Percentiles rank a stretch among this genome's conserved stretches.
These are phyloP conservation scores for Cadophora sp. DNA, from an alignment of 2,329 filamentous ascomycete species.

Conservation along the genomic window DNA sequence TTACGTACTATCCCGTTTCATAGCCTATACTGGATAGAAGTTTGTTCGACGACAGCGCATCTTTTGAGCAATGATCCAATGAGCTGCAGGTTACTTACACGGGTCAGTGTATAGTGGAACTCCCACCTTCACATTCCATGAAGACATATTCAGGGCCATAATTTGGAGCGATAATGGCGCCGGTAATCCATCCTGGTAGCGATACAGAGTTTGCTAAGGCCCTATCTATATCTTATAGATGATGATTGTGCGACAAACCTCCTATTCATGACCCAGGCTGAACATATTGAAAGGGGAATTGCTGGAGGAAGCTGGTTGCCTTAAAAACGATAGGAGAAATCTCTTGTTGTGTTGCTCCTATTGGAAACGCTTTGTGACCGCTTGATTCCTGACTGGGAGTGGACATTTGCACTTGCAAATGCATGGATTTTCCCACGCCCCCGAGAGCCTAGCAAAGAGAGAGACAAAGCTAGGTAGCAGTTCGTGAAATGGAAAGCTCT, in stretches of 20 bases:
- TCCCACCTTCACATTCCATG: no score
- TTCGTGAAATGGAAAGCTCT: no score
- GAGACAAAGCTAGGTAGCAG: no score
- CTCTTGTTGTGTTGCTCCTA: not conserved
- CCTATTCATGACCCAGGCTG: not conserved
- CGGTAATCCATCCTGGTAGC: not conserved
- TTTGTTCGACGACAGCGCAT: no score
- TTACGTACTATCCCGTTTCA: not conserved
- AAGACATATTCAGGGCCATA: not conserved
- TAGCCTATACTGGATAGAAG: not conserved
- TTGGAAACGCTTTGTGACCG: not conserved
- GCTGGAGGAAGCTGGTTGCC: not conserved
- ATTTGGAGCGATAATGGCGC: not conserved
- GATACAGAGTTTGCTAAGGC: not conserved
- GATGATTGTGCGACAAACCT: not conserved
- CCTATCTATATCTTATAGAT: not conserved
- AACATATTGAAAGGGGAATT: not conserved
- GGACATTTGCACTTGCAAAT: not conserved
- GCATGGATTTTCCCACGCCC: no score
- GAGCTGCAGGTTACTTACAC: no score
- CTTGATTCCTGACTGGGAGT: not conserved
- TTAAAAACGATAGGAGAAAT: not conserved
- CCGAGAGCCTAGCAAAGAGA: no score
- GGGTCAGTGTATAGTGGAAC: no score
- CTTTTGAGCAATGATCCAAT: no score